phyloP scores from a whole-genome alignment of 805 yeast species.

The Sugiyamaella americana region DNA sequence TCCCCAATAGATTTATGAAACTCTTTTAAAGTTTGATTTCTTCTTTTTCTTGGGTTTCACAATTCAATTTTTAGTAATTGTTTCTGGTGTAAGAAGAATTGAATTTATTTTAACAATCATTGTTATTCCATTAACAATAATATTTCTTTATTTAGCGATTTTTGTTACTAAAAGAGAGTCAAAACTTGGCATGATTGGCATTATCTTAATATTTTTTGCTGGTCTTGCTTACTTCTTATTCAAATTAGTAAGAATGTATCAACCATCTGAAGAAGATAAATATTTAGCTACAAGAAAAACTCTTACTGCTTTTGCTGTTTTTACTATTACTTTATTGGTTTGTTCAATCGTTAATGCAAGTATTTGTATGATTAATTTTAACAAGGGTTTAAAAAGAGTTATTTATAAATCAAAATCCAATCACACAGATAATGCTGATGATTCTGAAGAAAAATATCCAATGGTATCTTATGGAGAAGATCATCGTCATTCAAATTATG shows the following conservation, averaged over 20 bases:
- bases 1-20: slow-evolving; percentile 37
- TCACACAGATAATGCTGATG: background rate
- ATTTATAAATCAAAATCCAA: too few species aligned
- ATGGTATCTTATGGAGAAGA: background rate
- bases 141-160: slow-evolving; percentile 36
- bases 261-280: slow-evolving; percentile 36
- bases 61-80: slow-evolving; percentile 43
- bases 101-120: slow-evolving; percentile 44
- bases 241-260: slow-evolving; percentile 42
- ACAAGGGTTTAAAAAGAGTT: slow-evolving; percentile 12
- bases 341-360: slow-evolving; percentile 31
- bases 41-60: slow-evolving; percentile 48
- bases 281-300: slow-evolving; percentile 40
- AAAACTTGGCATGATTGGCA: slow-evolving; percentile 27
- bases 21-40: slow-evolving; percentile 37
- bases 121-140: slow-evolving; percentile 41
- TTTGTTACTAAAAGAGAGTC: slow-evolving; percentile 36
- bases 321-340: slow-evolving; percentile 37
- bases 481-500: background rate
- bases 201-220: slow-evolving; percentile 31
- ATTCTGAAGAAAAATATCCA: background rate
- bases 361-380: slow-evolving; percentile 28
- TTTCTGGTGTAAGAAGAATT: slow-evolving; percentile 35
- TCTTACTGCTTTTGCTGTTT: slow-evolving; percentile 40
- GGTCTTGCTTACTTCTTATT: slow-evolving; percentile 44